Evolutionary conservation across 2,329 filamentous ascomycete species (phyloP), one percentile per base, ranked within the genome.

Genomic region (Stachybotrys echinatus): DNA sequence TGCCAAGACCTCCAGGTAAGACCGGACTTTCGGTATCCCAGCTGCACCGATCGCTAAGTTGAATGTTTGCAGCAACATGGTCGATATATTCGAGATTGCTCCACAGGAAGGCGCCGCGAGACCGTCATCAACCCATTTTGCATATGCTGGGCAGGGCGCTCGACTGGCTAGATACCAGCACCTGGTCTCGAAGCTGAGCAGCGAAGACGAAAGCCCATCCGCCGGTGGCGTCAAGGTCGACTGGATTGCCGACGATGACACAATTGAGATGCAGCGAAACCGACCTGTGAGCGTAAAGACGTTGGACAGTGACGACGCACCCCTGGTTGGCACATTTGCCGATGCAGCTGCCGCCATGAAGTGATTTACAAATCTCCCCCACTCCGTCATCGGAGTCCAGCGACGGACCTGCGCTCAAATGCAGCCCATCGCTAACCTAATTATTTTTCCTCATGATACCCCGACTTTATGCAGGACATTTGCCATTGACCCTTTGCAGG

Each of bases 1-100:
- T 27, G 79, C 80, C 43, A 79, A 79, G 55, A 85, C 83, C 45
- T 84, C 83, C 45, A 81, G 84, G 83, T 85, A 72, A 55, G 74
- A 34, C 14, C 27, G 27, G 27, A 34, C 27, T 8, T 14, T 34
- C 27, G 27, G 14, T 10, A 34, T 14, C 27, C 10, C 10, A 38
- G 8, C 17, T 27, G 6, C 23, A 17, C 14, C 7, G 34, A 14
- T 34, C 27, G 27, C 27, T 34, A 34, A 34, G 27, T 14, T 14
- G n/a, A 34, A 34, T 34, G 3, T 34, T 34, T 34, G 27, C 60
- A 86, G 83, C 59, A 84, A 85, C 59, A 80, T 86, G 68, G 81
- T 86, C 52, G 83, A 86, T 61, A 80, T 86, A 44, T 85, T 85
- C 66, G 81, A 85, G 54, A 83, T 84, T 60, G 75, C 78, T 34